Conservation (phyloP, 257 asterid species). For the Solanum tacnaense region DNA sequence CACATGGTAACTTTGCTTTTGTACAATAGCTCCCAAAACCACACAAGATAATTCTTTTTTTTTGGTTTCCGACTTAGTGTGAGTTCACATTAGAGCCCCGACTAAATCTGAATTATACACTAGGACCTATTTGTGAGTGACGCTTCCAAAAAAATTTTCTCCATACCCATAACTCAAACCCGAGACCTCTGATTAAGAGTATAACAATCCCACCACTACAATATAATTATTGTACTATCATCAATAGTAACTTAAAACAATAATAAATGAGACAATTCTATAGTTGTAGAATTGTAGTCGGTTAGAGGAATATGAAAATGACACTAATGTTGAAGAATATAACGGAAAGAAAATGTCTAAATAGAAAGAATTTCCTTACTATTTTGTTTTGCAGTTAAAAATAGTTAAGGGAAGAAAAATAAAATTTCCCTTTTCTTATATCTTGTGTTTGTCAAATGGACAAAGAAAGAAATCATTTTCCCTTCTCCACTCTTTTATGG, state of each 20-base stretch:
- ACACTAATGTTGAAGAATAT: not conserved
- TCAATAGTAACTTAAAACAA: not conserved
- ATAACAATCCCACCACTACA: not conserved
- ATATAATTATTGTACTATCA: not conserved
- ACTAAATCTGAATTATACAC: not conserved
- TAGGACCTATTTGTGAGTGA: no score
- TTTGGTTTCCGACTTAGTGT: not conserved
- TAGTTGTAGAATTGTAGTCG: not conserved
- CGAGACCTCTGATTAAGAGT: no score
- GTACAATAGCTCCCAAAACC: not conserved
- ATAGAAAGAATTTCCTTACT: not conserved
- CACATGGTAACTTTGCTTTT: not conserved
- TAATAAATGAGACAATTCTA: not conserved
- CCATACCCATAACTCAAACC: not conserved
- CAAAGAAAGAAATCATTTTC: not conserved
- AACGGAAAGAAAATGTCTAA: not conserved
- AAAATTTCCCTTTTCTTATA: not conserved
- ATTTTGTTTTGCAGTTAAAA: not conserved
- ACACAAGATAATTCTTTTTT: no score
- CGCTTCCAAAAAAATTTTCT: accelerated
- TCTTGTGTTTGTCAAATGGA: not conserved
- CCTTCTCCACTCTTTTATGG: not conserved
- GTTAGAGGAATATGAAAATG: not conserved
- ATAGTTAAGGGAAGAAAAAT: not conserved
- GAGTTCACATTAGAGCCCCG: not conserved